Base-by-base conservation (phyloP, 148 eudicot genomes). In the Cornus suecica region DNA sequence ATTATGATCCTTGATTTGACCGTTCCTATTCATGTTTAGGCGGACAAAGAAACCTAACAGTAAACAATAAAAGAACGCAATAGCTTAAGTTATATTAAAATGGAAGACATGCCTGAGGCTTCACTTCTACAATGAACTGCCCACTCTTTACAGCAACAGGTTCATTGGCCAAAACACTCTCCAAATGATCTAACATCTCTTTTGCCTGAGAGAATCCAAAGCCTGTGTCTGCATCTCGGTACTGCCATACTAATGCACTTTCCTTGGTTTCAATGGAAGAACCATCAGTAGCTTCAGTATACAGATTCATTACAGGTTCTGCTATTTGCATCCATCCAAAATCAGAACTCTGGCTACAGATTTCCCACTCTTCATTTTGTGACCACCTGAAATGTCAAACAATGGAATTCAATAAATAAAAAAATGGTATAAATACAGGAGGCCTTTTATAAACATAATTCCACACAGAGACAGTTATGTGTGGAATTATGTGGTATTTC, bases 111-210 rank as follows among this genome's bases (percentile, higher is more conserved):
- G 31, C 84, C 84, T 77, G 84, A 65, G 84, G 84, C 42, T 78
- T 78, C 52, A 82, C 84, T 82, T 82, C 84, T 25, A 82, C 81
- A 31, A 86, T 86, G 66, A 71, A 81, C 75, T 83, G 83, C 30
- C 88, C 88, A 73, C 86, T 83, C 80, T 83, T 86, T 51, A 86
- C 88, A 27, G 82, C 86, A 24, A 86, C 88, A 69, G 88, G 86
- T 67, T 86, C 88, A 69, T 86, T 86, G 32, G 86, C 82, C 67
- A 83, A 76, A 79, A 86, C 88, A 73, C 86, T 83, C 78, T 86
- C 88, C 10, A 86, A 74, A 80, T 86, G 88, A 80, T 86, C 88
- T 66, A 86, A 72, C 84, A 86, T 75, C 88, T 86, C 88, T 80
- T 86, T 86, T 75, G 88, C 82, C 80, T 86, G 88, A 68, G 84